A percentile compares a stretch with the other conserved stretches of the same genome.
Conservation (phyloP, 345 rosid genomes). For the Citrus mangshanensis region DNA sequence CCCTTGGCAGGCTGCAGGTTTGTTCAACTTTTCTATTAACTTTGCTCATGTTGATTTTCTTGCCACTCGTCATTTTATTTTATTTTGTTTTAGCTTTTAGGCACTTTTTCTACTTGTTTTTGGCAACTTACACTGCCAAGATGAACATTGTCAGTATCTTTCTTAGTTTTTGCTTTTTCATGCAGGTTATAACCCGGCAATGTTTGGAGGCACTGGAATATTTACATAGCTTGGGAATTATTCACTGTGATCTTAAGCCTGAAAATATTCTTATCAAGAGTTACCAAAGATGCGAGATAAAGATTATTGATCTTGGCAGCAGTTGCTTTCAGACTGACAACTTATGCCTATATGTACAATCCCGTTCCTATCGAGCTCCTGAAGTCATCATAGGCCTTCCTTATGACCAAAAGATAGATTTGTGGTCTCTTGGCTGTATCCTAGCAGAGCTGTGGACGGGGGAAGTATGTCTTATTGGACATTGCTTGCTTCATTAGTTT, state of each 20-base stretch:
- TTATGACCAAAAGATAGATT: conserved; percentile 79
- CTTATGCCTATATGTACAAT: conserved; percentile 81
- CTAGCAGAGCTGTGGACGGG: conserved; percentile 91
- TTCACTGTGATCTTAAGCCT: conserved; percentile 96
- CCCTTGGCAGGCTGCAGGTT: conserved; percentile 76
- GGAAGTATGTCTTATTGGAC: conserved; percentile 50
- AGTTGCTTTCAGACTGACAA: conserved; percentile 87
- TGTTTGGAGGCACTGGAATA: conserved; percentile 90
- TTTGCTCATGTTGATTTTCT: background rate
- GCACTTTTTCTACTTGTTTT: background rate
- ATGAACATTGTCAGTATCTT: background rate
- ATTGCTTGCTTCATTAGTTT: background rate
- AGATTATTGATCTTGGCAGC: conserved; percentile 98
- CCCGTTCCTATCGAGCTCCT: conserved; percentile 97
- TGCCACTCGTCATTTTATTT: background rate
- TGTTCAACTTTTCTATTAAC: conserved; percentile 5
- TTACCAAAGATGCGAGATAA: conserved; percentile 70
- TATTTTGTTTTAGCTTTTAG: conserved; percentile 3
- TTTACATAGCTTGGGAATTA: conserved; percentile 77
- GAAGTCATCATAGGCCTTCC: conserved; percentile 96
- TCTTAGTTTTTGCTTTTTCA: background rate
- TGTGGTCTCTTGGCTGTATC: conserved; percentile 98
- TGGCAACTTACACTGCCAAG: background rate
- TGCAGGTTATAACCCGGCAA: conserved; percentile 74
- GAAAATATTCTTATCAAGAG: conserved; percentile 88